A percentile compares a stretch with the other conserved stretches of the same genome.
Evolutionary conservation across 345 rosid genomes (phyloP).

Genomic region (Alliaria petiolata): DNA sequence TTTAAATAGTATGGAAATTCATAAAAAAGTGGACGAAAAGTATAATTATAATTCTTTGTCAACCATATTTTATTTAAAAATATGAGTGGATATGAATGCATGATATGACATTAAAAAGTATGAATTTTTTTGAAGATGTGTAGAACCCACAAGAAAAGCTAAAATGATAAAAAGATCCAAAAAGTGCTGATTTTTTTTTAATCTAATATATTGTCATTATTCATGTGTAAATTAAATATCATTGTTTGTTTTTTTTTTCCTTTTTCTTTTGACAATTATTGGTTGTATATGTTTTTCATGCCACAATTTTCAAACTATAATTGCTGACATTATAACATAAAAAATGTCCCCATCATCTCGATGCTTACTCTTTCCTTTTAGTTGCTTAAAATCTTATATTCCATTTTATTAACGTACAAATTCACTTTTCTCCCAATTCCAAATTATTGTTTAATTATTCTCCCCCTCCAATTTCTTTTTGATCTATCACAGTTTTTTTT

Average conservation of each 20-base stretch:
- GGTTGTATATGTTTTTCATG: slow-evolving; percentile 6
- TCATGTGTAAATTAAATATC: slow-evolving; percentile 19
- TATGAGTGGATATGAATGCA: slow-evolving; percentile 21
- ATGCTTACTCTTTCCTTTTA: slow-evolving; percentile 19
- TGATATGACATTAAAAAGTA: slow-evolving; percentile 15
- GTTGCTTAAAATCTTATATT: slow-evolving; percentile 29
- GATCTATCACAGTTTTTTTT: not conserved
- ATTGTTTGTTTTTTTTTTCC: not conserved
- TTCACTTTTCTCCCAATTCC: slow-evolving; percentile 19
- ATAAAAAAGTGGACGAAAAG: not conserved
- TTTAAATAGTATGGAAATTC: not conserved
- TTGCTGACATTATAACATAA: slow-evolving; percentile 26
- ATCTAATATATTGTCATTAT: slow-evolving; percentile 1
- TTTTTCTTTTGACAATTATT: slow-evolving; percentile 17
- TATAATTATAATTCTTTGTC: not conserved
- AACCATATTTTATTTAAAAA: not conserved
- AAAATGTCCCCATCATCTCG: slow-evolving; percentile 29
- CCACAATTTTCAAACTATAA: slow-evolving; percentile 29
- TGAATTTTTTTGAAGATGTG: slow-evolving; percentile 8
- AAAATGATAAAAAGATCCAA: slow-evolving; percentile 16
- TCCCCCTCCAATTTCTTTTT: not conserved
- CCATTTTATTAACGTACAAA: slow-evolving; percentile 22
- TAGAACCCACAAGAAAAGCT: slow-evolving; percentile 32
- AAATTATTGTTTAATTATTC: slow-evolving; percentile 33
- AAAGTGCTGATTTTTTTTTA: slow-evolving; percentile 7